Percentiles rank a stretch among this genome's conserved stretches.
phyloP scores from a whole-genome alignment of 345 rosid species.

The Hibiscus syriacus region DNA sequence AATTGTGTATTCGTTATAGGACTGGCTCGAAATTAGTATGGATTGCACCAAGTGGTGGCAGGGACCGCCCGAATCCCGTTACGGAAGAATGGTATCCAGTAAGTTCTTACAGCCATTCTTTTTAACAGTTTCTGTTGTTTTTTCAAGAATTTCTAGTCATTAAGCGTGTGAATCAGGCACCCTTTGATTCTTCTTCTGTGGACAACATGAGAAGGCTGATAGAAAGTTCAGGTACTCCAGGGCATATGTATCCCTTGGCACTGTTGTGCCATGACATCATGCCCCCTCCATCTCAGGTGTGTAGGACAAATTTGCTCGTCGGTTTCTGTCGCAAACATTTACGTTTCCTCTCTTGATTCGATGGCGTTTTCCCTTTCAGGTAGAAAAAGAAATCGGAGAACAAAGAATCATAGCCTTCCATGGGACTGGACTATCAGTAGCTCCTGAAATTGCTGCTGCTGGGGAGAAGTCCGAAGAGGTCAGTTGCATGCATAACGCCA shows the following conservation, averaged over 20 bases:
- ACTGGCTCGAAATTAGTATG: constrained; percentile 77
- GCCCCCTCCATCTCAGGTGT: constrained; percentile 90
- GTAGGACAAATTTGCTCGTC: background rate
- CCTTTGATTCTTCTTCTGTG: constrained; percentile 81
- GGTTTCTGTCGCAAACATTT: background rate
- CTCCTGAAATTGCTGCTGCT: constrained; percentile 42
- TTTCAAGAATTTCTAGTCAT: constrained; percentile 17
- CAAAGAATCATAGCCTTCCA: constrained; percentile 55
- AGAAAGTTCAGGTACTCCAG: constrained; percentile 76
- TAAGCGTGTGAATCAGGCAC: constrained; percentile 53
- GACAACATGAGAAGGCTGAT: constrained; percentile 91
- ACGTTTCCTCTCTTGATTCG: constrained; percentile 10
- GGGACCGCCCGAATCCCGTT: constrained; percentile 85
- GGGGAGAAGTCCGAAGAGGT: constrained; percentile 73
- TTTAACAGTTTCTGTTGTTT: background rate
- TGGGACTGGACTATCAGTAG: constrained; percentile 70
- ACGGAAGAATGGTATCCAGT: constrained; percentile 85
- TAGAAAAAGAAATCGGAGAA: constrained; percentile 95
- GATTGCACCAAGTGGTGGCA: constrained; percentile 99
- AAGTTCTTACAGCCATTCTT: constrained; percentile 24
- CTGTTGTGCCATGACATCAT: constrained; percentile 78
- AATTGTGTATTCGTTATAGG: constrained; percentile 31
- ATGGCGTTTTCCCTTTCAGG: constrained; percentile 33
- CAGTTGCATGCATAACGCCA: constrained; percentile 7
- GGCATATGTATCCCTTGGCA: constrained; percentile 75